Conservation (phyloP, 2,329 filamentous ascomycete genomes). For the Stemphylium lycopersici region DNA sequence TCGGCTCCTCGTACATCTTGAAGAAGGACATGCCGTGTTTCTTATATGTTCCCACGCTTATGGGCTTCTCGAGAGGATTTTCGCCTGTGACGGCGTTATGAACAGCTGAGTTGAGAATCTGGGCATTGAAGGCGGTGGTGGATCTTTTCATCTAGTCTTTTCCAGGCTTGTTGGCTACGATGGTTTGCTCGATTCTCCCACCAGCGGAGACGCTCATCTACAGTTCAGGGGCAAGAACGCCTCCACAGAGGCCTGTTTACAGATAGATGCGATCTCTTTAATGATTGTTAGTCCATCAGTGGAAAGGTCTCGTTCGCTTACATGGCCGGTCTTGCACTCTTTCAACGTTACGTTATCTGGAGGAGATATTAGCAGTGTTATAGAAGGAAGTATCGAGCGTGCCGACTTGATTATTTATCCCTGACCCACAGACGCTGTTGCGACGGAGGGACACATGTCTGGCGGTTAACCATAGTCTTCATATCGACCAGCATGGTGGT, state of each 20-base stretch:
- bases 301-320: too few relatives aligned
- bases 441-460: too few relatives aligned
- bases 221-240: constrained; percentile 17
- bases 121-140: constrained; percentile 48
- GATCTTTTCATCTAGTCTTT: constrained; percentile 6
- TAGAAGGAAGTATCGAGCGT: too few relatives aligned
- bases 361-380: too few relatives aligned
- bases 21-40: constrained; percentile 48
- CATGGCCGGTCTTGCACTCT: background rate
- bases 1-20: constrained; percentile 38
- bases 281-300: too few relatives aligned
- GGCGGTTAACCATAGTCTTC: too few relatives aligned
- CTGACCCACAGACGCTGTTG: too few relatives aligned
- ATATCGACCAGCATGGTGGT: too few relatives aligned
- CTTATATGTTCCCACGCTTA: constrained; percentile 46
- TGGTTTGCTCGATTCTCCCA: constrained; percentile 51
- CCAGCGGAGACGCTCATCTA: constrained; percentile 51
- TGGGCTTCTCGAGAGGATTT: constrained; percentile 41
- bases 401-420: too few relatives aligned
- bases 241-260: constrained; percentile 69
- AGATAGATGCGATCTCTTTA: too few relatives aligned
- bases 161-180: constrained; percentile 37
- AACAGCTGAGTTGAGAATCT: constrained; percentile 47
- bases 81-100: constrained; percentile 49
- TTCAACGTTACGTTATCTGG: too few relatives aligned